Evolutionary conservation across 2,329 filamentous ascomycete species (phyloP).

Genomic region (Ascochyta lentis): DNA sequence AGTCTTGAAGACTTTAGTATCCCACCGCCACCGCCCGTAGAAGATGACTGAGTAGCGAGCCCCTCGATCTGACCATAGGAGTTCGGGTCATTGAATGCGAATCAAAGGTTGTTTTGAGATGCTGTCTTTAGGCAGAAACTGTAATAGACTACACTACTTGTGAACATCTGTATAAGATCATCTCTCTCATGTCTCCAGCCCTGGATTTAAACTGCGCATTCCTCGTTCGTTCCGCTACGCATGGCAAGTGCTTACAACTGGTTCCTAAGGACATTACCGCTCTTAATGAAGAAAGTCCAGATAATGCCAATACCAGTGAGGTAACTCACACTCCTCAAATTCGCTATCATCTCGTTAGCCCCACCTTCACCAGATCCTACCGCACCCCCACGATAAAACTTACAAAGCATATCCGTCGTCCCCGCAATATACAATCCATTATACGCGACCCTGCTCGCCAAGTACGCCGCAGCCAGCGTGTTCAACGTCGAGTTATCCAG

Average conservation of each 20-base stretch:
- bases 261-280: background rate
- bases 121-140: background rate
- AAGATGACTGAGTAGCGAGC: conserved; percentile 9
- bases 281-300: conserved; percentile 13
- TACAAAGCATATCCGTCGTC: conserved; percentile 1
- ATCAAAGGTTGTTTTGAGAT: background rate
- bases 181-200: background rate
- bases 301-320: conserved; percentile 1
- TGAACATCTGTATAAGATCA: background rate
- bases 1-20: conserved; percentile 45
- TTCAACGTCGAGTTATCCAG: conserved; percentile 6
- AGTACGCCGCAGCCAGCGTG: background rate
- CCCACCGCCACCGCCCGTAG: conserved; percentile 36
- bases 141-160: background rate
- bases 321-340: background rate
- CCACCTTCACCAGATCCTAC: too few relatives aligned
- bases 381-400: background rate
- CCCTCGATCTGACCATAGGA: background rate
- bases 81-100: background rate
- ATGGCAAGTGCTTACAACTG: background rate
- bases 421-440: conserved; percentile 3
- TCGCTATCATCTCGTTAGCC: background rate
- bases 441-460: background rate
- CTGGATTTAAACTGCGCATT: too few relatives aligned
- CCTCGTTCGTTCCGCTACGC: too few relatives aligned